Base-by-base conservation (phyloP, 1,139 yeast species). In the Candida sanyaensis region DNA sequence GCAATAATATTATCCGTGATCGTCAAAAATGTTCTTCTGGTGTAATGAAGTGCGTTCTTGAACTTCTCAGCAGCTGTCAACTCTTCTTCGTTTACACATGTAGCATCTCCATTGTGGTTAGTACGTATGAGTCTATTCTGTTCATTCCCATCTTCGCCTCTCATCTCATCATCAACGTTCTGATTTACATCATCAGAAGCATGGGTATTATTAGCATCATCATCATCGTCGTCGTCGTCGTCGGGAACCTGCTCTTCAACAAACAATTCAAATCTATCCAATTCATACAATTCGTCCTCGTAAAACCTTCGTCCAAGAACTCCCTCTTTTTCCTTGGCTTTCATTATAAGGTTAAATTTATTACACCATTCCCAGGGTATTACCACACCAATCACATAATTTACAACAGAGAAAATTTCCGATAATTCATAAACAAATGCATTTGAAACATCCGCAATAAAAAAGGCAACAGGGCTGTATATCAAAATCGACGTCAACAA, bases 291-390 rank as follows among this genome's bases (percentile, higher is more conserved):
- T 51, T 84, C 89, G 50, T 88, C 95, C 52, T 86, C 93, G 61
- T 83, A 87, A 42, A 87, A 80, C 33, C 85, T 81, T 52, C 96
- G 71, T 0, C 97, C 97, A 44, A 90, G 66, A 2, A 90, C 83
- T 1, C 96, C 96, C 49, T 83, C 85, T 45, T 84, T 83, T 56
- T 89, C 96, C 51, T 80, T 80, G n/a, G 75, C 75, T 55, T 80
- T 80, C 68, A 85, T 86, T 28, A 84, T 68, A 11, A 77, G 68
- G 50, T 80, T 79, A 46, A 86, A 78, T 52, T 88, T 76, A 60
- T 88, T 90, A 52, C 89, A 80, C 96, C 96, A 89, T 64, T 86
- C 95, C 96, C 96, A 89, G 0, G 89, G 90, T 13, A 87, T 76
- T 5, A 88, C 87, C 41, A 88, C 88, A 45, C 89, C 79, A 28